Percentiles rank a stretch among this genome's conserved stretches.
Evolutionary conservation across 345 rosid species (phyloP).

Genomic region (Hypericum androsaemum): DNA sequence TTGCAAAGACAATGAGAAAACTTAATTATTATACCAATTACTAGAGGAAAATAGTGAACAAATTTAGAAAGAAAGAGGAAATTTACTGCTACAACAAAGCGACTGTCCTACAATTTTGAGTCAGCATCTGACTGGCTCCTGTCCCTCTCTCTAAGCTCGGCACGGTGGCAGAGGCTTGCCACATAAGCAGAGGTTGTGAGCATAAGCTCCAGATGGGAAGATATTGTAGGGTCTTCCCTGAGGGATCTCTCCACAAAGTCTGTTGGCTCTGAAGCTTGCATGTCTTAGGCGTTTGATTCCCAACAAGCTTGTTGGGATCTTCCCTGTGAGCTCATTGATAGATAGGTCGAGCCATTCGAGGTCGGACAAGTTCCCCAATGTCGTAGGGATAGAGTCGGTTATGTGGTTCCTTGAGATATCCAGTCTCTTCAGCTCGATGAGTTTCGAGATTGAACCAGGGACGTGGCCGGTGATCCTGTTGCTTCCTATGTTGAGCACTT

Average conservation of each 20-base stretch:
- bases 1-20: no score
- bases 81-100: slow-evolving; percentile 8
- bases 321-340: slow-evolving; percentile 53
- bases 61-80: slow-evolving; percentile 16
- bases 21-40: no score
- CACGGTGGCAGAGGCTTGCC: slow-evolving; percentile 87
- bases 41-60: neutral
- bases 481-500: slow-evolving; percentile 61
- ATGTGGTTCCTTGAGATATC: slow-evolving; percentile 70
- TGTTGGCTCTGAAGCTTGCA: slow-evolving; percentile 78
- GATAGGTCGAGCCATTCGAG: slow-evolving; percentile 85
- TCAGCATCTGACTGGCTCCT: slow-evolving; percentile 65
- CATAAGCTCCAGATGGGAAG: slow-evolving; percentile 74
- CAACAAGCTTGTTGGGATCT: slow-evolving; percentile 59
- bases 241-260: slow-evolving; percentile 85
- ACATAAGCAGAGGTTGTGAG: slow-evolving; percentile 83
- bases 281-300: slow-evolving; percentile 41
- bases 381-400: slow-evolving; percentile 55
- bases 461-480: slow-evolving; percentile 65
- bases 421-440: slow-evolving; percentile 47
- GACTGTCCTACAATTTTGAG: slow-evolving; percentile 26
- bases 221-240: slow-evolving; percentile 78
- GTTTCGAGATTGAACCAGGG: slow-evolving; percentile 70
- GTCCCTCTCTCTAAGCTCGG: slow-evolving; percentile 26
- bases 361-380: slow-evolving; percentile 40